Conservation (phyloP, 768 basidiomycete species). For the Lactifluus hygrophoroides region DNA sequence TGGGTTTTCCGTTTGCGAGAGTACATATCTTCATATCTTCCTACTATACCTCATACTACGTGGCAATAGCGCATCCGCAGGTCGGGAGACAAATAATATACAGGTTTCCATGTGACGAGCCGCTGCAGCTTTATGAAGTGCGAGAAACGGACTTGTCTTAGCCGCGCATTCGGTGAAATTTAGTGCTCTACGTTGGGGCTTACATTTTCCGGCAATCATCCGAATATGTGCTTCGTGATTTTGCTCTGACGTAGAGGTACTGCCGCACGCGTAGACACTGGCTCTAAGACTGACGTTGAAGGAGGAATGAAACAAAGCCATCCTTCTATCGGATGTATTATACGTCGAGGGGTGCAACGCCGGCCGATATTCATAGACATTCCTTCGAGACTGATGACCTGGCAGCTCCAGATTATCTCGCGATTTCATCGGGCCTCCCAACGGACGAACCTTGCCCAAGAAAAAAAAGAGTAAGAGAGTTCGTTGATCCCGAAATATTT, state of each 20-base stretch:
- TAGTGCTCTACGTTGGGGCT: not conserved
- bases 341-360: not conserved
- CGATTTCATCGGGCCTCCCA: not conserved
- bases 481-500: not conserved
- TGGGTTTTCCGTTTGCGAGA: not conserved
- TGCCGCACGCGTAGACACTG: not conserved
- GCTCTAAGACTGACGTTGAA: not conserved
- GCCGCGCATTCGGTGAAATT: not conserved
- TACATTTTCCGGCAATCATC: not conserved
- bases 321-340: not conserved
- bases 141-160: not conserved
- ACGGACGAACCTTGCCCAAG: not conserved
- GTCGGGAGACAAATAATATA: conserved; percentile 1
- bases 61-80: conserved; percentile 2
- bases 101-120: not conserved
- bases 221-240: not conserved
- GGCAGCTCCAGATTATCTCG: conserved; percentile 1
- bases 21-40: conserved; percentile 8
- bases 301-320: not conserved
- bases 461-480: not conserved
- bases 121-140: not conserved
- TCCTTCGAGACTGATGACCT: conserved; percentile 2
- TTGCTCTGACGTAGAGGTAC: not conserved
- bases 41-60: conserved; percentile 8
- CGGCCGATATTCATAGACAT: not conserved